Percentiles rank a stretch among this genome's conserved stretches.
Conservation (phyloP, 371 early-diverging fungal species). For the Mucor piriformis region DNA sequence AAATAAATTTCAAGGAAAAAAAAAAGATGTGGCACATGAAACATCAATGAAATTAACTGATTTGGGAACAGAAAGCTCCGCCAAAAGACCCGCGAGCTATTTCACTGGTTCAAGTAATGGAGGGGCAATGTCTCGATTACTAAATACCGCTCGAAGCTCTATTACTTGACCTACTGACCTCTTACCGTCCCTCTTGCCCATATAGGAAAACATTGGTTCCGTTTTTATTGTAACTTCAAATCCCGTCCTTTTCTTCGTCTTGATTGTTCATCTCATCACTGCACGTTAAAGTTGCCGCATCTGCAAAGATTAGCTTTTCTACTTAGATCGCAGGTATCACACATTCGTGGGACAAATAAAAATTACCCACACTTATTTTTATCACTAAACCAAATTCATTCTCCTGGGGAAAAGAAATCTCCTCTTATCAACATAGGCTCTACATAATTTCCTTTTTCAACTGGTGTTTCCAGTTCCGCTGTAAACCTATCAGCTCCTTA, state of each 20-base stretch:
- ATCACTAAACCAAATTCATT: neutral
- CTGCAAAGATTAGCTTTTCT: too few relatives aligned
- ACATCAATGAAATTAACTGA: neutral
- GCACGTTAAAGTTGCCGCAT: too few relatives aligned
- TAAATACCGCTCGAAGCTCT: conserved; percentile 14
- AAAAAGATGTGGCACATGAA: conserved; percentile 8
- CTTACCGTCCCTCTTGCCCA: conserved; percentile 11
- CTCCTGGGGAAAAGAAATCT: too few relatives aligned
- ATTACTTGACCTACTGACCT: conserved; percentile 1
- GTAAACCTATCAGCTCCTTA: neutral
- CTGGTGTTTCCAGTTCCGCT: neutral
- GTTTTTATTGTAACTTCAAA: neutral
- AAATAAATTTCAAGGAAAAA: conserved; percentile 3
- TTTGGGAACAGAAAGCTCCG: neutral
- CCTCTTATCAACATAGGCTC: too few relatives aligned
- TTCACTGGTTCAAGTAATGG: conserved; percentile 4
- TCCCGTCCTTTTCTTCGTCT: neutral
- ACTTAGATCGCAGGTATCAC: too few relatives aligned
- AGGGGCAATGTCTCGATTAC: conserved; percentile 9
- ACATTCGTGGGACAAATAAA: too few relatives aligned
- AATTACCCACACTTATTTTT: too few relatives aligned
- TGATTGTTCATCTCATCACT: neutral
- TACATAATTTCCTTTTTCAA: neutral
- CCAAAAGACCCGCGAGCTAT: conserved; percentile 1
- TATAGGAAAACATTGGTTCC: neutral